Conservation (phyloP, 495 filamentous ascomycete genomes). For the Tuber aestivum region DNA sequence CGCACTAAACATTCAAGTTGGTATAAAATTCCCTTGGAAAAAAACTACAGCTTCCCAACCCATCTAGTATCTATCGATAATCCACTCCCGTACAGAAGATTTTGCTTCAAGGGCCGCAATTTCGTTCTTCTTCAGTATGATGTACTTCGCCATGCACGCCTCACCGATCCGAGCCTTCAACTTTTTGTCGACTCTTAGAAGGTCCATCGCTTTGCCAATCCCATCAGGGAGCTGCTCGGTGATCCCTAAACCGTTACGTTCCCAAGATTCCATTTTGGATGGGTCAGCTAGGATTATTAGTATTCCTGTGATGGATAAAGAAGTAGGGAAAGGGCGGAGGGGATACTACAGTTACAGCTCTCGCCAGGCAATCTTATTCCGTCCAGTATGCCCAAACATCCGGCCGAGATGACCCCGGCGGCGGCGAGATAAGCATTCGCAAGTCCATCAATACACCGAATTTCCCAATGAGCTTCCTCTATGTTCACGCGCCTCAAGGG, state of each 20-base stretch:
- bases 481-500: conserved; percentile 57
- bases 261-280: conserved; percentile 47
- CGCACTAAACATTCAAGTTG: background rate
- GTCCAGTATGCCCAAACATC: conserved; percentile 55
- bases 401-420: conserved; percentile 61
- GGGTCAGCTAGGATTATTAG: conserved; percentile 47
- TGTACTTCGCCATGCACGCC: conserved; percentile 55
- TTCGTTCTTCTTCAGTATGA: conserved; percentile 57
- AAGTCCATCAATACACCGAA: conserved; percentile 64
- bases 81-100: conserved; percentile 52
- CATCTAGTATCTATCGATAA: conserved; percentile 56
- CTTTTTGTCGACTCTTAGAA: conserved; percentile 47
- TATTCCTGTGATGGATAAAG: background rate
- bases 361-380: conserved; percentile 47
- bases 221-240: conserved; percentile 49
- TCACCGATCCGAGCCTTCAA: conserved; percentile 50
- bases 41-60: conserved; percentile 16
- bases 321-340: background rate
- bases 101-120: conserved; percentile 45
- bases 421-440: conserved; percentile 67
- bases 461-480: conserved; percentile 57
- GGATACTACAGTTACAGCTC: conserved; percentile 41
- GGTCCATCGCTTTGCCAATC: conserved; percentile 52
- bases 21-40: background rate
- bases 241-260: conserved; percentile 54